A percentile compares a stretch with the other conserved stretches of the same genome.
phyloP scores from a whole-genome alignment of 208 protist species.

The Vickermania ingenoplastis region DNA sequence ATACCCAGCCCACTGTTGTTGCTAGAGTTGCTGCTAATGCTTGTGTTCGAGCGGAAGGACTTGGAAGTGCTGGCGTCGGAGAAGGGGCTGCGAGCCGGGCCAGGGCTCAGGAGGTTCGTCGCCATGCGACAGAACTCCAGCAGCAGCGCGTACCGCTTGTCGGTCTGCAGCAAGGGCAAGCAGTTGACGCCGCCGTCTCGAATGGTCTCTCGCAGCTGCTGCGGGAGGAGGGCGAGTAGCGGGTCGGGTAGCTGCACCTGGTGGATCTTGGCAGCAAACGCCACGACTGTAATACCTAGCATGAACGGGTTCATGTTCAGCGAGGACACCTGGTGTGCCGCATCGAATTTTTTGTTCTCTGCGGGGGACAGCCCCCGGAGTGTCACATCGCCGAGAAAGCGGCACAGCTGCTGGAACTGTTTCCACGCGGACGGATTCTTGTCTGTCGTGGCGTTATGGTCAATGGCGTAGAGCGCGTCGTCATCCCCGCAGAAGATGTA shows the following conservation, averaged over 20 bases:
- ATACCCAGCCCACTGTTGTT: no score
- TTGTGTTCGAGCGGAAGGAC: not conserved
- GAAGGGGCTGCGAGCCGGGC: not conserved
- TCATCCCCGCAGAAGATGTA: slow-evolving; percentile 27
- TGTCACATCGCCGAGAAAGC: slow-evolving; percentile 14
- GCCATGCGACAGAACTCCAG: not conserved
- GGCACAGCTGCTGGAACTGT: slow-evolving; percentile 12
- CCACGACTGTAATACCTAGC: slow-evolving; percentile 31
- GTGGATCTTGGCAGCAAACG: slow-evolving; percentile 29
- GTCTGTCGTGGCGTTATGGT: not conserved
- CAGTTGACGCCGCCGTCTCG: slow-evolving; percentile 2
- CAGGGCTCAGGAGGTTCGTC: not conserved
- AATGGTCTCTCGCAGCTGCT: slow-evolving; percentile 8
- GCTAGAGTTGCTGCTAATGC: no score
- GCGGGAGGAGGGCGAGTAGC: slow-evolving; percentile 23
- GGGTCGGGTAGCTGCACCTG: slow-evolving; percentile 25
- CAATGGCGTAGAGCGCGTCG: slow-evolving; percentile 11
- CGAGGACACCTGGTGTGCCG: slow-evolving; percentile 2
- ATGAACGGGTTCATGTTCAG: slow-evolving; percentile 18
- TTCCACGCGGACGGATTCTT: not conserved
- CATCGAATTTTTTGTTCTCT: not conserved
- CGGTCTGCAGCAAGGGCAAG: not conserved
- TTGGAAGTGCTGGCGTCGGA: slow-evolving; percentile 2
- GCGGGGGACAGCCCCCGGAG: slow-evolving; percentile 5
- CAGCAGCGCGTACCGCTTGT: slow-evolving; percentile 1